A percentile compares a stretch with the other conserved stretches of the same genome.
Evolutionary conservation across 2,329 filamentous ascomycete genomes (phyloP).

Genomic region (Fusarium nematophilum): DNA sequence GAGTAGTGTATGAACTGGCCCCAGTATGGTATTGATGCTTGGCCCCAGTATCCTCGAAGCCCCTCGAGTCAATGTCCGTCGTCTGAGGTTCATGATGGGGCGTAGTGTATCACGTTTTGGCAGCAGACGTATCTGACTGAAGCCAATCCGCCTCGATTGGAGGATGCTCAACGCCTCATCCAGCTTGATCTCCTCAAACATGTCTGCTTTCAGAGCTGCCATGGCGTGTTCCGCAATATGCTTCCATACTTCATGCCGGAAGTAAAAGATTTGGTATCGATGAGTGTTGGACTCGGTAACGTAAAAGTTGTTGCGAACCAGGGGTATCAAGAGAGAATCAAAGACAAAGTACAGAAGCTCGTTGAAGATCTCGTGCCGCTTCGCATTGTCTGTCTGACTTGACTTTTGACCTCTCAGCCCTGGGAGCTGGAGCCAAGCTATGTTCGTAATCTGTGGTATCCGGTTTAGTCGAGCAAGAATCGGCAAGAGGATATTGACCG

Average conservation of each 20-base stretch:
- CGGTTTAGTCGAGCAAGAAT: neutral
- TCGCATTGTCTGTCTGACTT: constrained; percentile 77
- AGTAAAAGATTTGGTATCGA: constrained; percentile 88
- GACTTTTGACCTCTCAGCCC: constrained; percentile 63
- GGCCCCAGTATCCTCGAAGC: constrained; percentile 72
- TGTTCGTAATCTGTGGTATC: constrained; percentile 66
- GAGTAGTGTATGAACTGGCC: constrained; percentile 80
- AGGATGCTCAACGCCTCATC: constrained; percentile 68
- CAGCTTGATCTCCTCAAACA: constrained; percentile 81
- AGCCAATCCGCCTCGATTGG: constrained; percentile 74
- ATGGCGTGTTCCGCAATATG: constrained; percentile 80
- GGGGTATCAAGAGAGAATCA: constrained; percentile 88
- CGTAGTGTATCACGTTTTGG: constrained; percentile 83
- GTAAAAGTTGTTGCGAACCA: constrained; percentile 90
- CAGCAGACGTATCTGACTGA: constrained; percentile 81
- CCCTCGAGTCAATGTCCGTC: constrained; percentile 64
- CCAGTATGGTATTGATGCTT: constrained; percentile 65
- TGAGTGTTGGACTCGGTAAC: constrained; percentile 90
- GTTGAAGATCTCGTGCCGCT: constrained; percentile 81
- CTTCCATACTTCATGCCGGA: constrained; percentile 93
- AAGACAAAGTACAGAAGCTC: constrained; percentile 95
- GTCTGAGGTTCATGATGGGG: constrained; percentile 87
- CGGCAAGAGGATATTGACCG: constrained; percentile 11
- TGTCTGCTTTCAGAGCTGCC: constrained; percentile 70
- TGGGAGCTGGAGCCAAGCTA: constrained; percentile 78